Percentiles rank a stretch among this genome's conserved stretches.
These are phyloP conservation scores for Ramaria sp. DNA, from an alignment of 768 basidiomycete genomes.

Conservation along the genomic window DNA sequence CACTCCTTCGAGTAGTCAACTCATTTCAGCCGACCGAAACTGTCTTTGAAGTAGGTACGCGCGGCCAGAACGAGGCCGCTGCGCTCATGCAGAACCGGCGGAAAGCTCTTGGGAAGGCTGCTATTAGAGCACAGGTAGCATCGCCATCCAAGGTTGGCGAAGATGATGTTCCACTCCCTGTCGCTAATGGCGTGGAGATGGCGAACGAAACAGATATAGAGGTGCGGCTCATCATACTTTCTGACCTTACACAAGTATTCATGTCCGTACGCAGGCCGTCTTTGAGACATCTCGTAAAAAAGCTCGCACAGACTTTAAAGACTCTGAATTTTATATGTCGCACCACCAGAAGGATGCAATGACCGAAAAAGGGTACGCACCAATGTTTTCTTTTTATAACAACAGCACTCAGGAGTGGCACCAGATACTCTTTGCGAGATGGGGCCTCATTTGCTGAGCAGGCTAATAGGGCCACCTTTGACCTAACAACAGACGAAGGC, in stretches of 20 bases:
- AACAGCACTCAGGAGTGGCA: neutral
- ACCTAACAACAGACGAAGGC: conserved; percentile 73
- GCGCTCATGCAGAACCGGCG: conserved; percentile 83
- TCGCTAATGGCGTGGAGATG: conserved; percentile 40
- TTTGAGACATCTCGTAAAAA: conserved; percentile 47
- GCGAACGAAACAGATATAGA: conserved; percentile 71
- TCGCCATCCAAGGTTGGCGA: conserved; percentile 21
- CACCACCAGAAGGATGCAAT: conserved; percentile 80
- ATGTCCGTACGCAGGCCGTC: conserved; percentile 37
- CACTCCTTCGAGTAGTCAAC: conserved; percentile 63
- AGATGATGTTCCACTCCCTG: conserved; percentile 18
- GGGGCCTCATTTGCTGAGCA: conserved; percentile 84
- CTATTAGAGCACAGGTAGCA: conserved; percentile 27
- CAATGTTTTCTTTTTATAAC: neutral
- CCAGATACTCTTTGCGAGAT: conserved; percentile 80
- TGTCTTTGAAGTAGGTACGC: conserved; percentile 78
- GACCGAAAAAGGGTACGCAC: conserved; percentile 79
- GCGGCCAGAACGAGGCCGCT: conserved; percentile 55
- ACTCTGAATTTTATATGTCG: conserved; percentile 85
- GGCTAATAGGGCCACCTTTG: conserved; percentile 70
- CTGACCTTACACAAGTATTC: neutral
- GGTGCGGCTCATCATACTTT: conserved; percentile 28
- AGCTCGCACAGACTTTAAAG: conserved; percentile 46
- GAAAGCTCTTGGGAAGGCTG: conserved; percentile 62
- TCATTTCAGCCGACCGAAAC: conserved; percentile 83